These are phyloP conservation scores for Dactylonectria estremocensis DNA, from an alignment of 2,329 filamentous ascomycete genomes.

Conservation along the genomic window DNA sequence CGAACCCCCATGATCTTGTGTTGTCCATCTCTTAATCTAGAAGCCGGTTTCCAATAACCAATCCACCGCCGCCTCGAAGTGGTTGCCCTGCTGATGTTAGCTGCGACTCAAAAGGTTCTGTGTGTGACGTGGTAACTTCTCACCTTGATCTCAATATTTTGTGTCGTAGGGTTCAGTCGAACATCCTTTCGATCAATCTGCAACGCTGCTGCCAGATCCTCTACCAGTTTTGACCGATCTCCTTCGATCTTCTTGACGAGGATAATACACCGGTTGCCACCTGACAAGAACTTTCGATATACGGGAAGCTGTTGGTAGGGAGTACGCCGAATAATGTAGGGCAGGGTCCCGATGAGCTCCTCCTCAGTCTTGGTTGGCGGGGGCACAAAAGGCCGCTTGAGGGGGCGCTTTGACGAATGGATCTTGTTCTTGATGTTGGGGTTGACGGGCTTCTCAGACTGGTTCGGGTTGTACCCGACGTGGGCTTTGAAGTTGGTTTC, in stretches of 20 bases:
- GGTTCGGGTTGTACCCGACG: constrained; percentile 41
- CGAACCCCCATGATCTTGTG: background rate
- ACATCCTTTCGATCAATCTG: constrained; percentile 69
- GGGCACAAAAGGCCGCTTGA: constrained; percentile 48
- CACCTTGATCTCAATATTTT: constrained; percentile 84
- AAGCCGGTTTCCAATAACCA: constrained; percentile 57
- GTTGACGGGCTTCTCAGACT: constrained; percentile 40
- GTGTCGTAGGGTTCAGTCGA: constrained; percentile 72
- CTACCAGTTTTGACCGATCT: constrained; percentile 73
- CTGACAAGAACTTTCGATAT: constrained; percentile 81
- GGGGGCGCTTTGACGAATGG: constrained; percentile 41
- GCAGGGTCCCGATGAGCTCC: constrained; percentile 50
- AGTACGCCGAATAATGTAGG: constrained; percentile 83
- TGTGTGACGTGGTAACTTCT: constrained; percentile 34
- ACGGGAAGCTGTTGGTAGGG: constrained; percentile 80
- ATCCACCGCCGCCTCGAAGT: constrained; percentile 48
- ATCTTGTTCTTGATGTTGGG: constrained; percentile 48
- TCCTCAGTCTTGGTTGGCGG: constrained; percentile 51
- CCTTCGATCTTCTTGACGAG: constrained; percentile 86
- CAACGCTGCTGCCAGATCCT: constrained; percentile 74
- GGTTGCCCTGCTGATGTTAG: constrained; percentile 52
- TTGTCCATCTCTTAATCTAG: constrained; percentile 37
- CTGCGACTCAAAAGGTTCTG: background rate
- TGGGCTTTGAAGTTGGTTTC: constrained; percentile 44
- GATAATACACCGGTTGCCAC: constrained; percentile 83